phyloP scores from a whole-genome alignment of 495 filamentous ascomycete genomes.

The Aspergillus sclerotioniger region DNA sequence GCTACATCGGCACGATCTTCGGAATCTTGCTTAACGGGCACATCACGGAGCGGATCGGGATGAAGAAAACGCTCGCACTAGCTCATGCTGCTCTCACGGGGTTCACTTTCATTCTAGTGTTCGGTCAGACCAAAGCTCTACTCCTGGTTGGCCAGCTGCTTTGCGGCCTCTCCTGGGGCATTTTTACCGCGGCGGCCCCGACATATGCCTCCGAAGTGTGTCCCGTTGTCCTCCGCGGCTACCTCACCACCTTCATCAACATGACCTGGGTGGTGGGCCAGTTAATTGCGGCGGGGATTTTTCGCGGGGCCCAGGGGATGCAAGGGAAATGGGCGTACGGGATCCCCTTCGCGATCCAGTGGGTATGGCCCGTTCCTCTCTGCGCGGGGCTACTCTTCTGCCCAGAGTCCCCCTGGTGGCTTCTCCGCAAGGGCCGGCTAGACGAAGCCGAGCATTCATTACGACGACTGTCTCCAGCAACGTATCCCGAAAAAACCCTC shows the following conservation, averaged over 20 bases:
- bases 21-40: constrained; percentile 70
- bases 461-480: constrained; percentile 57
- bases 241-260: constrained; percentile 75
- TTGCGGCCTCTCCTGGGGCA: constrained; percentile 72
- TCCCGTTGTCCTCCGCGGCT: constrained; percentile 67
- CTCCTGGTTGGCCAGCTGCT: constrained; percentile 70
- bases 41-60: constrained; percentile 69
- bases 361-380: constrained; percentile 78
- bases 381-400: constrained; percentile 64
- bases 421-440: constrained; percentile 63
- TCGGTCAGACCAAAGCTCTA: constrained; percentile 60
- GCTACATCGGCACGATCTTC: constrained; percentile 63
- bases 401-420: constrained; percentile 78
- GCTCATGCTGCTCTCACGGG: constrained; percentile 58
- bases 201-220: constrained; percentile 78
- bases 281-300: constrained; percentile 67
- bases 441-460: constrained; percentile 65
- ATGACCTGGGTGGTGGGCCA: constrained; percentile 77
- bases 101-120: constrained; percentile 72
- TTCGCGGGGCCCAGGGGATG: constrained; percentile 56
- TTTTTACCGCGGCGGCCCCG: constrained; percentile 72
- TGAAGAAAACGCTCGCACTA: constrained; percentile 63
- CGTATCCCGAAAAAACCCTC: constrained; percentile 66
- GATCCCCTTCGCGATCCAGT: constrained; percentile 69
- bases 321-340: constrained; percentile 61